Base-by-base conservation (phyloP, 495 filamentous ascomycete genomes). In the Pyronema domesticum region DNA sequence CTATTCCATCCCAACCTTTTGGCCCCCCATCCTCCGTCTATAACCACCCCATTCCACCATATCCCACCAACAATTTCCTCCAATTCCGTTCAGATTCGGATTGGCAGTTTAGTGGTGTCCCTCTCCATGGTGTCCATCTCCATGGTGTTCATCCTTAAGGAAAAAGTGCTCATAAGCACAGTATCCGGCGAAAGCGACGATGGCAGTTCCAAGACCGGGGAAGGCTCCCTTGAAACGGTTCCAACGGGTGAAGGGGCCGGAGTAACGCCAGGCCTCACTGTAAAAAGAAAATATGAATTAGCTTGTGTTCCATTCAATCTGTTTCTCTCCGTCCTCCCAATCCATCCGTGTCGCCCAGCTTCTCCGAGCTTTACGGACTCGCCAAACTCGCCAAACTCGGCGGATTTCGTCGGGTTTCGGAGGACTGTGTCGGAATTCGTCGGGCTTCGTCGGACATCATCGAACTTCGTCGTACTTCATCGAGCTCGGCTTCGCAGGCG, bases 231-330 rank as follows among this genome's bases (percentile, higher is more conserved):
- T 84, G 74, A 95, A 94, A 18, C 91, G 85, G 72, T 93, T 89
- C 68, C 70, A 83, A 51, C 89, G 78, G 54, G 80, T 80, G 76
- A 95, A 96, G 42, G 79, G 82, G 59, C 89, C 93, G 46, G 79
- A 79, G 73, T 93, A 95, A 62, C 91, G 80, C 91, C 91, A 98
- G 66, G 83, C 73, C 70, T 98, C 91, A 57, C 91, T 98, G 68
- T 40, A 34, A 2, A 43, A 43, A 13, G 39, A n/a, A 30, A 5
- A 47, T 19, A 50, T 13, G 17, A 13, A 35, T 58, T 36, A 58
- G 55, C 45, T 40, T 34, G 6, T 13, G 45, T 69, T 47, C 64
- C 13, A 62, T 15, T 23, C 7, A 57, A 53, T 46, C 11, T 45
- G 58, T 57, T 15, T 13, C 36, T 30, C n/a, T 23, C 53, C 53